These are phyloP conservation scores for Phlyctochytrium arcticum DNA, from an alignment of 192 early-diverging fungal genomes.

Conservation along the genomic window DNA sequence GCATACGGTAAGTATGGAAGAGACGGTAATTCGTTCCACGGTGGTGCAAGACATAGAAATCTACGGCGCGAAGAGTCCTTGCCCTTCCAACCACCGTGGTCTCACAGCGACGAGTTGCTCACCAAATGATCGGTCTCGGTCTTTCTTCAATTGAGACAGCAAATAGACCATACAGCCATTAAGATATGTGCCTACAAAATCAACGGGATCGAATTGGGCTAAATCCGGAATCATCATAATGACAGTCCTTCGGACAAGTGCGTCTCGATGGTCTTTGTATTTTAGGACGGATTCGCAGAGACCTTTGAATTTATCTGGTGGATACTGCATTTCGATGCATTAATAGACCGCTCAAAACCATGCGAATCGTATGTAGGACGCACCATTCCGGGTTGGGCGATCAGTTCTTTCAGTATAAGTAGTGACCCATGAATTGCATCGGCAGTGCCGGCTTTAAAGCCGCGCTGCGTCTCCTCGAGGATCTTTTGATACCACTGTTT, in stretches of 20 bases:
- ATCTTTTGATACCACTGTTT: conserved; percentile 71
- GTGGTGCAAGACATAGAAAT: neutral
- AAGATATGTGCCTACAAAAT: conserved; percentile 66
- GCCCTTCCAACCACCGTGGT: too few species aligned
- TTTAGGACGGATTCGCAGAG: conserved; percentile 72
- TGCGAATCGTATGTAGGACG: neutral
- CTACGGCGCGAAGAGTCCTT: too few species aligned
- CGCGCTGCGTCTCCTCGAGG: conserved; percentile 76
- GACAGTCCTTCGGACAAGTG: conserved; percentile 74
- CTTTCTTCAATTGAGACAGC: conserved; percentile 65
- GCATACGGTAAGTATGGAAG: neutral
- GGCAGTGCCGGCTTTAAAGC: conserved; percentile 61
- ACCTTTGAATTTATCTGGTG: conserved; percentile 71
- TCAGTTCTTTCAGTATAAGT: conserved; percentile 73
- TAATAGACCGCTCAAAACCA: neutral
- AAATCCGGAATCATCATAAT: conserved; percentile 79
- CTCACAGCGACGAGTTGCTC: neutral
- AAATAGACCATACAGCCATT: conserved; percentile 71
- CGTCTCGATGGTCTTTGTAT: conserved; percentile 75
- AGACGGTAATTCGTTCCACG: neutral
- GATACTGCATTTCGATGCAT: conserved; percentile 58
- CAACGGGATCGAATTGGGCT: conserved; percentile 70
- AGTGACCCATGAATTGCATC: conserved; percentile 86
- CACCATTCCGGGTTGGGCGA: conserved; percentile 77
- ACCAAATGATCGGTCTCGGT: conserved; percentile 60